Evolutionary conservation across 192 early-diverging fungal species (phyloP), one percentile per base, ranked within the genome.

Genomic region (Coemansia furcata): DNA sequence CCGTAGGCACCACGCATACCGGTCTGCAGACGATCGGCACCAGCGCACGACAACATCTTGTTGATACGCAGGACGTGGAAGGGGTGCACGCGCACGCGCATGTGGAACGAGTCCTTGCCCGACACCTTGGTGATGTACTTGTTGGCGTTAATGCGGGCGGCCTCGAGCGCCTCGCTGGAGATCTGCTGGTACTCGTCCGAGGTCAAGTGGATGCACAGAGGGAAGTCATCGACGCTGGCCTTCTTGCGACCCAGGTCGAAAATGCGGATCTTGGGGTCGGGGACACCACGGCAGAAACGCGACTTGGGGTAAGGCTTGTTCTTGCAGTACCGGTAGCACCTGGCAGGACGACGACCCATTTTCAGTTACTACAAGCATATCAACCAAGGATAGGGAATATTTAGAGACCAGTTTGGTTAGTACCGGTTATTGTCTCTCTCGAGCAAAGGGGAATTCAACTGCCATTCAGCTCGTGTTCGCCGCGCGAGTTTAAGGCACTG

Each of bases 241-340:
- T 96, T 97, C 90, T 99, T 99, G 58, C 94, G 90, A 67, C 97
- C 97, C 42, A 98, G 80, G 77, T 98, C 96, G 85, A 90, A 98
- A 83, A 98, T 96, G 71, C 95, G 86, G 76, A 98, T 93, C 91
- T 98, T 98, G 68, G 95, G 87, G 88, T 99, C 97, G 49, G 96
- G 97, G 73, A 99, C 96, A 95, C 95, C 97, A 91, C 94, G 96
- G 87, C 89, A 94, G 92, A 93, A 98, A 63, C 93, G 91, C 67
- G 92, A 96, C 89, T 97, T 99, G 72, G 97, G 97, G 86, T 98
- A 98, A 72, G 94, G 96, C 91, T 98, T 99, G 94, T 97, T 97
- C 89, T 97, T 98, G 86, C 94, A 95, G 89, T 98, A 98, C 78
- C 96, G 89, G 87, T 96, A 98, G 87, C 96, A 98, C 67, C 94